Conservation (phyloP, 352 stramenopile species). For the Phytopythium helicoides region DNA sequence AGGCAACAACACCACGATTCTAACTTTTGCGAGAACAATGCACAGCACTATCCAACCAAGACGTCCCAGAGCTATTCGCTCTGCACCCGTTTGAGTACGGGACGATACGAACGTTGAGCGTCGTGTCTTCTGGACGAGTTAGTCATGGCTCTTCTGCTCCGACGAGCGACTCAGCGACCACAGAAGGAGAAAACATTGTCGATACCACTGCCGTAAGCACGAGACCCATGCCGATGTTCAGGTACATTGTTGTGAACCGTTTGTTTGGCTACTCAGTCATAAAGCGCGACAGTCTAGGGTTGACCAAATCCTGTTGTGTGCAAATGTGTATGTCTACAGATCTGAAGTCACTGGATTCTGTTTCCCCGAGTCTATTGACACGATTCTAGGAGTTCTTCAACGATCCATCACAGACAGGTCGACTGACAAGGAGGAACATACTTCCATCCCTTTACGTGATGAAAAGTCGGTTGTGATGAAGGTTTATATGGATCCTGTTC, state of each 20-base stretch:
- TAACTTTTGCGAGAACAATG: conserved; percentile 3
- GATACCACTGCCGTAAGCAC: neutral
- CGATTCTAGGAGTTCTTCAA: conserved; percentile 40
- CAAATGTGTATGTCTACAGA: no score
- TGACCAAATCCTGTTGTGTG: no score
- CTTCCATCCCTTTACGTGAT: neutral
- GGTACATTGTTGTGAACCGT: neutral
- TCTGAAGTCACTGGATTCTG: conserved; percentile 62
- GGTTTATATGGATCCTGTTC: conserved; percentile 41
- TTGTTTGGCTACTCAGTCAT: no score
- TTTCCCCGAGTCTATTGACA: conserved; percentile 31
- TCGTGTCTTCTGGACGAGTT: conserved; percentile 32
- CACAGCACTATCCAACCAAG: conserved; percentile 71
- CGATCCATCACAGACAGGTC: conserved; percentile 9
- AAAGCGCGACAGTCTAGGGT: no score
- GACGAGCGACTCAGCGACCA: conserved; percentile 13
- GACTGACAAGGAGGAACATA: conserved; percentile 7
- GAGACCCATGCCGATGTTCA: conserved; percentile 3
- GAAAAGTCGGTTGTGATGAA: conserved; percentile 19
- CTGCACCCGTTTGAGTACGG: conserved; percentile 57
- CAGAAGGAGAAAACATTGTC: neutral
- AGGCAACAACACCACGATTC: neutral
- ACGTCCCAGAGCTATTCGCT: conserved; percentile 60
- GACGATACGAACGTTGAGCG: conserved; percentile 51
- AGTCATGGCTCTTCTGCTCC: conserved; percentile 9